Base-by-base conservation (phyloP, 2,329 filamentous ascomycete species). In the Amauroascus verrucosus region DNA sequence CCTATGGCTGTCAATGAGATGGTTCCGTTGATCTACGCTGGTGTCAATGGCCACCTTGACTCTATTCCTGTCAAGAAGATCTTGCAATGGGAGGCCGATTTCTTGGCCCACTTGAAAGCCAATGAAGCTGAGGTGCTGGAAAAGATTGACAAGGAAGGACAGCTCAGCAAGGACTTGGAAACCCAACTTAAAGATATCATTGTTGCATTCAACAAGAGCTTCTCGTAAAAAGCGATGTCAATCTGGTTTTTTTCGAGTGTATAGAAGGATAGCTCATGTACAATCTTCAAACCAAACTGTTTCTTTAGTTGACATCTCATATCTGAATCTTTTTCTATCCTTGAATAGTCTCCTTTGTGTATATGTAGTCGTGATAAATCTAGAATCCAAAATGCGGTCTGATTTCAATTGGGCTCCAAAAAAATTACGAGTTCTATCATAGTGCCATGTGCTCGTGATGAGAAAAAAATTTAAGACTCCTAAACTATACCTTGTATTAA, bases 1-100 rank as follows among this genome's bases (percentile, higher is more conserved):
- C 93, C 93, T 67, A 96, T 96, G 90, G 87, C 88, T 65, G 91
- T 97, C 72, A 93, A 94, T 81, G 91, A 98, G 81, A 97, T 97
- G 91, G 93, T 98, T 79, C 93, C 93, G 64, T 84, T 98, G 65
- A 97, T 98, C 82, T 98, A 82, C 77, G 91, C 93, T 63, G 93
- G 93, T 94, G 88, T 98, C 78, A 97, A 97, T 78, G 93, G 93
- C 80, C 78, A 81, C 77, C 84, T 98, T 64, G 93, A 98, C 79
- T 70, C 61, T 65, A 80, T 98, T 62, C 93, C 93, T 60, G 93
- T 97, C 70, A 72, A 61, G 82, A 95, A 91, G 85, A 86, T 98
- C 65, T 83, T 93, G 61, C 74, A 82, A 73, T 98, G 91, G 89
- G 93, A 98, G 82, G 65, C 84, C 67, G 91, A 97, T 77, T 94